A percentile compares a stretch with the other conserved stretches of the same genome.
These are phyloP conservation scores for Chenopodium formosanum DNA, from an alignment of 148 eudicot genomes.

Conservation along the genomic window DNA sequence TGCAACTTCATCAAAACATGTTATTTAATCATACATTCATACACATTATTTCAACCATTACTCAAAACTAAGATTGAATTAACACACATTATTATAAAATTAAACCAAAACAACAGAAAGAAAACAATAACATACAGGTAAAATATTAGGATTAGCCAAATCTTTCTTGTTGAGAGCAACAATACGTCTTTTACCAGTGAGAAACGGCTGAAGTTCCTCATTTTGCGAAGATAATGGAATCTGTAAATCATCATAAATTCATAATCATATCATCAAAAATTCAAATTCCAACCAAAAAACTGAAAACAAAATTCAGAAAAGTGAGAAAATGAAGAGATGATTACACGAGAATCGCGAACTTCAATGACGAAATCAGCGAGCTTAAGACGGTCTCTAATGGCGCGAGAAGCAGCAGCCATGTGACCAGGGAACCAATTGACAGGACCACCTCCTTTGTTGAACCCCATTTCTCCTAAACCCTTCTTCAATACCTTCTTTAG, in stretches of 20 bases:
- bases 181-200: slow-evolving; percentile 69
- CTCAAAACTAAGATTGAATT: background rate
- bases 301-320: background rate
- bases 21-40: too few relatives aligned
- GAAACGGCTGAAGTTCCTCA: slow-evolving; percentile 69
- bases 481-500: slow-evolving; percentile 36
- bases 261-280: background rate
- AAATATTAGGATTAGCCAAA: slow-evolving; percentile 89
- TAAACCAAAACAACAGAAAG: background rate
- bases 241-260: slow-evolving; percentile 28
- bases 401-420: slow-evolving; percentile 98
- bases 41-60: background rate
- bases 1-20: background rate
- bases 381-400: slow-evolving; percentile 88
- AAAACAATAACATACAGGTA: slow-evolving; percentile 47
- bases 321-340: background rate
- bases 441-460: slow-evolving; percentile 68
- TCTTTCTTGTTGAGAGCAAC: slow-evolving; percentile 97
- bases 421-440: slow-evolving; percentile 98
- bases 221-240: slow-evolving; percentile 91
- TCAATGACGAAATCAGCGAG: slow-evolving; percentile 88
- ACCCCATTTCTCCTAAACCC: slow-evolving; percentile 62
- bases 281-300: background rate
- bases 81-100: background rate
- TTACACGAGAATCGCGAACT: slow-evolving; percentile 89